Base-by-base conservation (phyloP, 2,329 filamentous ascomycete species). In the Phymatotrichopsis omnivora region DNA sequence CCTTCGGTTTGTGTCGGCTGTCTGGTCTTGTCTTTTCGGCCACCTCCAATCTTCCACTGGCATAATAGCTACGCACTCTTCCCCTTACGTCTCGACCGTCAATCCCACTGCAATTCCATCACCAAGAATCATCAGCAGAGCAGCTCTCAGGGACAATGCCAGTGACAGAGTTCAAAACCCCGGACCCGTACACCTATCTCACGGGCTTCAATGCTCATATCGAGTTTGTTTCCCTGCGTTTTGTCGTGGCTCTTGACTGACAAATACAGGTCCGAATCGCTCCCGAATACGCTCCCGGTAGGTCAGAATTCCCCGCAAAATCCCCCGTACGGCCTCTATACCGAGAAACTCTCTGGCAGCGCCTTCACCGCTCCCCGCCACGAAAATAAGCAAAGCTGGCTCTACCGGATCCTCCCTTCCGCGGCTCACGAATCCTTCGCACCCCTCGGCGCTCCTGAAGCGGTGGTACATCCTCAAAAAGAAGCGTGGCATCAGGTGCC, bases 291-390 rank as follows among this genome's bases (percentile, higher is more conserved):
- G 4, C 69, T 89, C 4, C 84, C 85, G 7, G 61, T 85, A 47
- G 84, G 74, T 38, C 74, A 79, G 31, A 93, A 93, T 68, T 85
- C 82, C 2, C 85, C 85, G 0, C 85, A 93, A 62, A 85, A 85
- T 60, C 78, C 78, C 0, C 73, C 82, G 0, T 76, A 78, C 54
- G 85, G 84, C 1, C 75, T 93, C 22, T 91, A 91, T 65, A 77
- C 84, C 22, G 85, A 93, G 65, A 82, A 82, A 67, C 70, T 84
- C 32, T 82, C 79, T 0, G 80, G 80, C 6, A 82, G 78, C 2
- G 70, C 80, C 23, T 85, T 85, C 60, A 83, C 79, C 3, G 76
- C 78, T 1, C 78, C 80, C 0, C 69, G 81, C 22, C 68, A 75
- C 60, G 73, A 80, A 46, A 84, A 82, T 63, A 75, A 75, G 58